Base-by-base conservation (phyloP, 495 filamentous ascomycete species). In the Aspergillus bridgeri region DNA sequence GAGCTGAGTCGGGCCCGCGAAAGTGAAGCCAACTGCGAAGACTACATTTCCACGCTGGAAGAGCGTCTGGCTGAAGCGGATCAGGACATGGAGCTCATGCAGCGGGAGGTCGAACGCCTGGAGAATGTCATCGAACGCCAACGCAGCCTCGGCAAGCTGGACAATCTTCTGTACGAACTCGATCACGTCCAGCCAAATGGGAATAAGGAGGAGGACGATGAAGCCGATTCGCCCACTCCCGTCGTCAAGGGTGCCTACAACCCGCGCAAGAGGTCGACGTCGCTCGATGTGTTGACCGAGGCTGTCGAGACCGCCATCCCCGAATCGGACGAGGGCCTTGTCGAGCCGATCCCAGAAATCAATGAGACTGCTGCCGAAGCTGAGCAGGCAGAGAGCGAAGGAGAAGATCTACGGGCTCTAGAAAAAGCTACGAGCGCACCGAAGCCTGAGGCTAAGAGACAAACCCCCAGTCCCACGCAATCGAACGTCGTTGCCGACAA, bases 101-200 rank as follows among this genome's bases (percentile, higher is more conserved):
- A 96, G 73, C 88, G 92, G 23, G 94, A 99, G 68, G 89, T 99
- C 63, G 87, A 95, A 69, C 85, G 93, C 42, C 78, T 99, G 33
- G 93, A 97, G 69, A 90, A 96, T 73, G 91, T 98, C 21, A 83
- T 99, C 50, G 93, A 98, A 66, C 90, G 95, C 48, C 94, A 99
- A 67, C 83, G 95, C 43, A 96, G 91, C 67, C 83, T 99, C 42
- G 92, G 94, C 15, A 96, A 96, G 68, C 82, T 99, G 21, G 95
- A 99, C 67, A 91, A 86, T 60, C 79, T 98, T 9, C 82, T 99
- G 3, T 85, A 93, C 65, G 93, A 98, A 62, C 82, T 97, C 6
- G 94, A 98, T 65, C 81, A 89, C 61, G 81, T 92, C 52, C 86
- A 90, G 44, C 81, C 89, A 42, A 82, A 86, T 51, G 80, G 81